These are phyloP conservation scores for Brasenia schreberi DNA, from an alignment of 164 flowering plant species.

Conservation along the genomic window DNA sequence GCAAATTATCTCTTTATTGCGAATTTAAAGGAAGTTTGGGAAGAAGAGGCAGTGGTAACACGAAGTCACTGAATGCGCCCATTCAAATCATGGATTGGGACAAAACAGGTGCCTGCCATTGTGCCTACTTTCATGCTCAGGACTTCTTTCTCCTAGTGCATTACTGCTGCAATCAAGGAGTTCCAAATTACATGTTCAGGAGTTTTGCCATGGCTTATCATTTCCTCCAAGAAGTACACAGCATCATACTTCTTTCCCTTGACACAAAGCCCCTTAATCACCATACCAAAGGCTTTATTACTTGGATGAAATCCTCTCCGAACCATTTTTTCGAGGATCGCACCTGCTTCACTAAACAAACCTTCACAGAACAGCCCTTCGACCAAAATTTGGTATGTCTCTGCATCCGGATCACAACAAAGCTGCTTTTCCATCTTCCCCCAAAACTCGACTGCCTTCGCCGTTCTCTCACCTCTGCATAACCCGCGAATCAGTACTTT, in stretches of 20 bases:
- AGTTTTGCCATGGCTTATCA: conserved; percentile 45
- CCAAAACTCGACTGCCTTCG: conserved; percentile 29
- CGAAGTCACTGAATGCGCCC: no score
- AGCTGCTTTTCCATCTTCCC: conserved; percentile 48
- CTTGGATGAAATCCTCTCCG: conserved; percentile 30
- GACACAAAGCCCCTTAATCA: conserved; percentile 53
- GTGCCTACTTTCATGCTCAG: not conserved
- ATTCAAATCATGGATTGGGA: no score
- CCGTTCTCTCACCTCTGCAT: conserved; percentile 33
- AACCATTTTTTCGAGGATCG: conserved; percentile 48
- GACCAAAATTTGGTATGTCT: conserved; percentile 33
- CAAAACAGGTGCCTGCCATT: no score
- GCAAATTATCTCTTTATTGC: not conserved
- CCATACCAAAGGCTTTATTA: conserved; percentile 16
- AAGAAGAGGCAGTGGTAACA: not conserved
- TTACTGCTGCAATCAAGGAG: conserved; percentile 29
- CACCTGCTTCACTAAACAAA: conserved; percentile 41
- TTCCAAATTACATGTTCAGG: conserved; percentile 46
- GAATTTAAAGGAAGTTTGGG: not conserved
- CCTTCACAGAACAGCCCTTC: conserved; percentile 49
- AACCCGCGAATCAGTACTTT: conserved; percentile 39
- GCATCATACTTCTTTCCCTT: conserved; percentile 51
- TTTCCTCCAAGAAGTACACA: conserved; percentile 77
- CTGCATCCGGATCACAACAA: conserved; percentile 43
- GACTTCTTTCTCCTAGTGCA: conserved; percentile 11